Evolutionary conservation across 2,329 filamentous ascomycete genomes (phyloP).

Genomic region (Trichoderma sp.): DNA sequence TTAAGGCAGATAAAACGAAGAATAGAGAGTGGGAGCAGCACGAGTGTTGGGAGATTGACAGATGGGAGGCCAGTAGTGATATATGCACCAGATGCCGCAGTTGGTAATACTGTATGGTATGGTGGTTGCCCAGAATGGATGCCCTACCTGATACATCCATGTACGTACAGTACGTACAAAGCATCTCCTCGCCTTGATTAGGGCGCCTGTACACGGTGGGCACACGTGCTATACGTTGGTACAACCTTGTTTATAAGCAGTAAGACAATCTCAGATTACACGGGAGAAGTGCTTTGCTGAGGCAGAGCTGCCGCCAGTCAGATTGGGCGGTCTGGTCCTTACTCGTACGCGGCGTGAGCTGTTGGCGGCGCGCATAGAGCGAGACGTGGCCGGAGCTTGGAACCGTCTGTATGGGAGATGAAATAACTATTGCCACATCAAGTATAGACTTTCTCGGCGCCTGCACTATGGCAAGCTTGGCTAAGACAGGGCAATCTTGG

Average conservation of each 20-base stretch:
- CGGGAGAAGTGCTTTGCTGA: slow-evolving; percentile 11
- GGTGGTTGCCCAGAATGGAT: slow-evolving; percentile 3
- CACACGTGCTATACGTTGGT: slow-evolving; percentile 4
- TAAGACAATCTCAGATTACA: slow-evolving; percentile 21
- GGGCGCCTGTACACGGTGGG: background rate
- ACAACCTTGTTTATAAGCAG: slow-evolving; percentile 20
- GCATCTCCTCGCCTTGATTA: background rate
- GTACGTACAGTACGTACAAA: background rate
- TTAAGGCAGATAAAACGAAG: no score
- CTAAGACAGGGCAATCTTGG: slow-evolving; percentile 20
- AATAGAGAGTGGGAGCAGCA: background rate
- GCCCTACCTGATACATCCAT: background rate
- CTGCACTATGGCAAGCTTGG: slow-evolving; percentile 10
- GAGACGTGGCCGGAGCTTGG: slow-evolving; percentile 17
- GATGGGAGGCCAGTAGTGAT: slow-evolving; percentile 3
- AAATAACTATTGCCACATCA: background rate
- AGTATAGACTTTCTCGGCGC: slow-evolving; percentile 16
- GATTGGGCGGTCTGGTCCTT: slow-evolving; percentile 3
- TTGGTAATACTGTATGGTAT: background rate
- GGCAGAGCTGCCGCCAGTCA: background rate
- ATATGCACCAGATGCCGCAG: background rate
- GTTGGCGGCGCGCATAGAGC: slow-evolving; percentile 12
- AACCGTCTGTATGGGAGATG: background rate
- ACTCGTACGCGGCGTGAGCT: background rate
- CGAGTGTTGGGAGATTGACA: background rate